Conservation (phyloP, 179 eudicot species). For the Beta lomatogona region DNA sequence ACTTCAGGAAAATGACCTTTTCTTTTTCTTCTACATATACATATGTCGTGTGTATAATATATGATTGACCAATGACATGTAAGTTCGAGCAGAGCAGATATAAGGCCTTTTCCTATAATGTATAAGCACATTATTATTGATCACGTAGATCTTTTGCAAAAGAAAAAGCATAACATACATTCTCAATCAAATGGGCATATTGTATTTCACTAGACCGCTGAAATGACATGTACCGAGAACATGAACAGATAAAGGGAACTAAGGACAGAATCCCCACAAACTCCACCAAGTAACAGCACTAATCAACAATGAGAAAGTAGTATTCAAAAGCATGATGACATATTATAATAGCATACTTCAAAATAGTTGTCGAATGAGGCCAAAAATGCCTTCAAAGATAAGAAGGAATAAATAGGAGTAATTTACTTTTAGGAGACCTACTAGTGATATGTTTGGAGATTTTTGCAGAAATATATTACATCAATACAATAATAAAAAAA, state of each 20-base stretch:
- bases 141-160: background rate
- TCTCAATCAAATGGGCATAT: background rate
- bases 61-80: background rate
- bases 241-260: background rate
- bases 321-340: slow-evolving; percentile 4
- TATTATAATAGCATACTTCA: background rate
- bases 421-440: too few relatives aligned
- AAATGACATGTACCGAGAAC: slow-evolving; percentile 3
- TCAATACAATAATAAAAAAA: background rate
- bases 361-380: background rate
- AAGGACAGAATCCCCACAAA: slow-evolving; percentile 4
- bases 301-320: slow-evolving; percentile 5
- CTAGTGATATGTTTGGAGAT: background rate
- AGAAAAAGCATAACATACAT: background rate
- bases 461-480: background rate
- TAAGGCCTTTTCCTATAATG: background rate
- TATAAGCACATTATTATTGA: background rate
- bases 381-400: background rate
- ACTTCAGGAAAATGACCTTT: background rate
- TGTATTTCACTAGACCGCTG: background rate
- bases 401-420: background rate
- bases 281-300: slow-evolving; percentile 7
- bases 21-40: too few relatives aligned
- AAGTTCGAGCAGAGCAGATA: background rate
- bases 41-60: background rate